These are phyloP conservation scores for Fusarium papillatum DNA, from an alignment of 2,329 filamentous ascomycete species.

Conservation along the genomic window DNA sequence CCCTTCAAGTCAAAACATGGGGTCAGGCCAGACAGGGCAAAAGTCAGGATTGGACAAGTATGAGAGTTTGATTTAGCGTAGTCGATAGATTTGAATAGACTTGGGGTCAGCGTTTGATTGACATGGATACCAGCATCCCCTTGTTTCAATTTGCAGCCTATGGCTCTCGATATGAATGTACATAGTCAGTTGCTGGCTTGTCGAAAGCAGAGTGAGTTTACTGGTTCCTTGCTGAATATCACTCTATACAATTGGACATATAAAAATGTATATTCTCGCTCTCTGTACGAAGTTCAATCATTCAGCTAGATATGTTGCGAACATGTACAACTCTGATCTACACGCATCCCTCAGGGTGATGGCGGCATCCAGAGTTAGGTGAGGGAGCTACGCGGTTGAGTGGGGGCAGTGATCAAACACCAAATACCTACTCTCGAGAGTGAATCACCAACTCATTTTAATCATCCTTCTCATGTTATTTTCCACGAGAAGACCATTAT, in stretches of 20 bases:
- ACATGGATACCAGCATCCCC: not conserved
- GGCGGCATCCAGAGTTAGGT: no score
- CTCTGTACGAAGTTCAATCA: no score
- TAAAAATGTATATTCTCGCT: no score
- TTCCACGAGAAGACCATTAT: not conserved
- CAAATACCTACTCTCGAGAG: not conserved
- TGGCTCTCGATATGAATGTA: not conserved
- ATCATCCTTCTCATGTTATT: not conserved
- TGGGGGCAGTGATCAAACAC: not conserved
- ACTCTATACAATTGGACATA: no score
- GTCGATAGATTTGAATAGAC: not conserved
- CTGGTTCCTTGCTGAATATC: no score
- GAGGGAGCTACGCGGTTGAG: no score
- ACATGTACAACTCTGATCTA: no score
- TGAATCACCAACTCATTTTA: not conserved
- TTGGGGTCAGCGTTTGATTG: not conserved
- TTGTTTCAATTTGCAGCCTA: not conserved
- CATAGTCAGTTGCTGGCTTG: not conserved
- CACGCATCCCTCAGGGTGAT: no score
- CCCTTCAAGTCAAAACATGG: conserved; percentile 31
- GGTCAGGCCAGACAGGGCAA: conserved; percentile 37
- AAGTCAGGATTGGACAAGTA: conserved; percentile 76
- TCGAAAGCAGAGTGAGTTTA: not conserved
- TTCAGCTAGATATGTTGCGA: no score
- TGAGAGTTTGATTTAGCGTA: conserved; percentile 70